These are phyloP conservation scores for Trichophyton mentagrophytes DNA, from an alignment of 2,329 filamentous ascomycete genomes.

Conservation along the genomic window DNA sequence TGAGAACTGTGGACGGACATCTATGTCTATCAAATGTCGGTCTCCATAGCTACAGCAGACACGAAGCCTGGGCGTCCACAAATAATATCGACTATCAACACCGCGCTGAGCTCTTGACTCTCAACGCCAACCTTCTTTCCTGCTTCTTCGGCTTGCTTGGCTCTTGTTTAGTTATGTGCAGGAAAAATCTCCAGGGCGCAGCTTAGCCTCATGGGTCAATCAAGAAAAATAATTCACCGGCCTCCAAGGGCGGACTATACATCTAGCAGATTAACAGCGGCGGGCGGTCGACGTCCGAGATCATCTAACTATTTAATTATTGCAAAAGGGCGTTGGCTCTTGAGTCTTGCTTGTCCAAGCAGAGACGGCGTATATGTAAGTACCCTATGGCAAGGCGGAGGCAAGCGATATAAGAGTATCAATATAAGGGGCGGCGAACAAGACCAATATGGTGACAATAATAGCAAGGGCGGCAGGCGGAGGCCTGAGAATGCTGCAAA, in stretches of 20 bases:
- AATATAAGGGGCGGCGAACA: too few species aligned
- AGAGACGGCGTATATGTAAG: not conserved
- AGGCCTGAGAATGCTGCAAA: not conserved
- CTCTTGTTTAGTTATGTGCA: not conserved
- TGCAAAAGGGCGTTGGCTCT: not conserved
- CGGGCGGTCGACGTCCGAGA: not conserved
- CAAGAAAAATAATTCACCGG: not conserved
- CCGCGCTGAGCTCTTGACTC: too few species aligned
- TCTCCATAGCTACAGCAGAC: too few species aligned
- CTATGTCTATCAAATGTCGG: too few species aligned
- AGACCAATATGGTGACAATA: too few species aligned
- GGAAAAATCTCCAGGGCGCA: not conserved
- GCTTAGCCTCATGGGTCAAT: not conserved
- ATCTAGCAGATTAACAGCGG: not conserved
- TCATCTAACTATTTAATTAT: too few species aligned
- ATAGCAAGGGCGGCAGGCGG: not conserved
- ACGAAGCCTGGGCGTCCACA: too few species aligned
- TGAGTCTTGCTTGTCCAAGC: not conserved
- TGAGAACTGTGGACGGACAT: too few species aligned
- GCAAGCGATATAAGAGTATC: not conserved
- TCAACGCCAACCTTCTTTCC: too few species aligned
- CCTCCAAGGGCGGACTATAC: too few species aligned
- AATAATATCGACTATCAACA: too few species aligned
- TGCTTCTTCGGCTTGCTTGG: not conserved
- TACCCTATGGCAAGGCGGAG: not conserved